Evolutionary conservation across 2,329 filamentous ascomycete genomes (phyloP).

Genomic region (Aspergillus udagawae): DNA sequence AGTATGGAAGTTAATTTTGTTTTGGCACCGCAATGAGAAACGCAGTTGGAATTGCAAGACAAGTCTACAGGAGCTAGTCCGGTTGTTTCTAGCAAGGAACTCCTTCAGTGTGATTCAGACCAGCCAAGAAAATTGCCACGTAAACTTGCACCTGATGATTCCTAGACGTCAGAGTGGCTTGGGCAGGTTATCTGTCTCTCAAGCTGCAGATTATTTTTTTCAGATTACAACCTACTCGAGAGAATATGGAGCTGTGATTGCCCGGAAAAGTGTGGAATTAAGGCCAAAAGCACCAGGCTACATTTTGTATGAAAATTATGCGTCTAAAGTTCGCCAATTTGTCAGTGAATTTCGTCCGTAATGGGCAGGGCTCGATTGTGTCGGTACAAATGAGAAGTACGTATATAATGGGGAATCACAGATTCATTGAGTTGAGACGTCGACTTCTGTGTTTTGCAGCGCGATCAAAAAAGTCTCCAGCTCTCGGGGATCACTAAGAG

Average conservation of each 20-base stretch:
- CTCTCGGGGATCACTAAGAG: conserved; percentile 74
- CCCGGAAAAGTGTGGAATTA: background rate
- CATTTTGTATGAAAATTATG: background rate
- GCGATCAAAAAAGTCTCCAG: conserved; percentile 65
- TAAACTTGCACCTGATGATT: background rate
- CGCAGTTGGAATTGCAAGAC: background rate
- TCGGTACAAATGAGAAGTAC: background rate
- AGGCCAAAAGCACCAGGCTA: background rate
- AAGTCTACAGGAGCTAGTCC: background rate
- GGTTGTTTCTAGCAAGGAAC: background rate
- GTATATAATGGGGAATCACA: conserved; percentile 24
- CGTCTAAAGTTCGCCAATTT: background rate
- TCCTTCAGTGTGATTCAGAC: background rate
- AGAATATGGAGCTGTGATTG: background rate
- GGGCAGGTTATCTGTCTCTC: background rate
- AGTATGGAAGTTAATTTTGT: background rate
- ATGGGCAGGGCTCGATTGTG: background rate
- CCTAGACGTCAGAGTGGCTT: background rate
- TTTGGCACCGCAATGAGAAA: conserved; percentile 28
- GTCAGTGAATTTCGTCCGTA: background rate
- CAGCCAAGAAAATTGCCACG: background rate
- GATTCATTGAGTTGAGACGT: conserved; percentile 54
- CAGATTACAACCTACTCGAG: background rate
- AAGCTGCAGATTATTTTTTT: background rate
- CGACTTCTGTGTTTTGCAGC: conserved; percentile 59